Conservation (phyloP, 2,329 filamentous ascomycete species). For the Xylaria sp. region DNA sequence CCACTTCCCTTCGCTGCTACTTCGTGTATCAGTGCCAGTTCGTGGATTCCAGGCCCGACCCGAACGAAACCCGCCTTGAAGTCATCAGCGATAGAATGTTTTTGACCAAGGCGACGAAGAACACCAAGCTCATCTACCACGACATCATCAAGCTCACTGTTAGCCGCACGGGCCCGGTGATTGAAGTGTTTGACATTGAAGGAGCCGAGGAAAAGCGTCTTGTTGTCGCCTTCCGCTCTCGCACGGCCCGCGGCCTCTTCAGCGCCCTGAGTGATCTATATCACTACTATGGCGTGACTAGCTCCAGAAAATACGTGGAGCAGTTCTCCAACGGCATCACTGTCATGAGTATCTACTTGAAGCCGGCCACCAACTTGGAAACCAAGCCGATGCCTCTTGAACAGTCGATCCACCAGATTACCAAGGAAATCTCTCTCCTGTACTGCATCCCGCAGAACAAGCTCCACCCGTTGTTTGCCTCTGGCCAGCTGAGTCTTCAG, state of each 20-base stretch:
- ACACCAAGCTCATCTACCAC: conserved; percentile 94
- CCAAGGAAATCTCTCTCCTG: conserved; percentile 93
- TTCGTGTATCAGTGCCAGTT: conserved; percentile 98
- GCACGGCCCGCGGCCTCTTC: conserved; percentile 88
- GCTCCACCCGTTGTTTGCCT: conserved; percentile 84
- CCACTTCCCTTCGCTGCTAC: conserved; percentile 89
- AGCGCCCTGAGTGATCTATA: conserved; percentile 93
- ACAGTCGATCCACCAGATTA: conserved; percentile 95
- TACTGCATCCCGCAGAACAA: conserved; percentile 98
- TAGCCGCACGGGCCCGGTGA: conserved; percentile 81
- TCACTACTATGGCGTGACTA: conserved; percentile 97
- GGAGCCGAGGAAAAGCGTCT: conserved; percentile 86
- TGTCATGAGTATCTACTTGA: conserved; percentile 92
- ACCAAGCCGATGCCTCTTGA: conserved; percentile 72
- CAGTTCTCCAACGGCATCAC: conserved; percentile 99
- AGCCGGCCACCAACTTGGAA: conserved; percentile 58
- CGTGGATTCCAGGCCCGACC: conserved; percentile 65
- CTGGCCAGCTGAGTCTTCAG: conserved; percentile 81
- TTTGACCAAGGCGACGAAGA: conserved; percentile 88
- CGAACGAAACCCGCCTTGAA: conserved; percentile 81
- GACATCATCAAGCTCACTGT: conserved; percentile 86
- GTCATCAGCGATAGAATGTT: conserved; percentile 91
- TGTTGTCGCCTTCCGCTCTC: conserved; percentile 89
- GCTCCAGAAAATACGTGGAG: conserved; percentile 94
- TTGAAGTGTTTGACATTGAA: conserved; percentile 96